These are phyloP conservation scores for Lathyrus tuberosus DNA, from an alignment of 306 rosid species.

Conservation along the genomic window DNA sequence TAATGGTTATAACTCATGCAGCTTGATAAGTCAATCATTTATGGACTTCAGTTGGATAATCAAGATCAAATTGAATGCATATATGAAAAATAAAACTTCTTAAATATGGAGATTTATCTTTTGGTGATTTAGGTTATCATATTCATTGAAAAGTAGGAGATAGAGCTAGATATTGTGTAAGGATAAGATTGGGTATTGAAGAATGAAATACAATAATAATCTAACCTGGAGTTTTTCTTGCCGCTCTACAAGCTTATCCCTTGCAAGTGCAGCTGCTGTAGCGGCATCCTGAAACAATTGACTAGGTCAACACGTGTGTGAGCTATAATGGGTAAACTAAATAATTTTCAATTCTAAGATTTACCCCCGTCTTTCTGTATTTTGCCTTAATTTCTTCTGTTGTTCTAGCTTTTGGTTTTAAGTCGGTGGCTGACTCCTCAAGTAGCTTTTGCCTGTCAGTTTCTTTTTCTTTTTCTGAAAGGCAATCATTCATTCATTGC, in stretches of 20 bases:
- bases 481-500: slow-evolving; percentile 30
- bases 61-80: slow-evolving; percentile 36
- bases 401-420: slow-evolving; percentile 66
- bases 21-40: background rate
- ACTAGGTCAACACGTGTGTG: slow-evolving; percentile 36
- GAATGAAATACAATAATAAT: slow-evolving; percentile 34
- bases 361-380: slow-evolving; percentile 70
- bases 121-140: slow-evolving; percentile 17
- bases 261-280: slow-evolving; percentile 75
- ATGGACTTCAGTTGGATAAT: slow-evolving; percentile 19
- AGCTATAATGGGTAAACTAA: slow-evolving; percentile 31
- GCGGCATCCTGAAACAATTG: slow-evolving; percentile 66
- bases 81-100: slow-evolving; percentile 10
- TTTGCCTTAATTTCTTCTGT: slow-evolving; percentile 88
- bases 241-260: slow-evolving; percentile 75
- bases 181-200: slow-evolving; percentile 11
- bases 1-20: slow-evolving; percentile 18
- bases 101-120: background rate
- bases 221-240: slow-evolving; percentile 80
- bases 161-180: slow-evolving; percentile 11
- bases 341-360: slow-evolving; percentile 37
- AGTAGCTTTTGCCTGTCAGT: slow-evolving; percentile 65
- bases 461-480: slow-evolving; percentile 59
- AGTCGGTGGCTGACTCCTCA: slow-evolving; percentile 52
- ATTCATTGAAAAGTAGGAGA: slow-evolving; percentile 13